phyloP scores from a whole-genome alignment of 345 rosid genomes.

The Carallia pectinifolia region DNA sequence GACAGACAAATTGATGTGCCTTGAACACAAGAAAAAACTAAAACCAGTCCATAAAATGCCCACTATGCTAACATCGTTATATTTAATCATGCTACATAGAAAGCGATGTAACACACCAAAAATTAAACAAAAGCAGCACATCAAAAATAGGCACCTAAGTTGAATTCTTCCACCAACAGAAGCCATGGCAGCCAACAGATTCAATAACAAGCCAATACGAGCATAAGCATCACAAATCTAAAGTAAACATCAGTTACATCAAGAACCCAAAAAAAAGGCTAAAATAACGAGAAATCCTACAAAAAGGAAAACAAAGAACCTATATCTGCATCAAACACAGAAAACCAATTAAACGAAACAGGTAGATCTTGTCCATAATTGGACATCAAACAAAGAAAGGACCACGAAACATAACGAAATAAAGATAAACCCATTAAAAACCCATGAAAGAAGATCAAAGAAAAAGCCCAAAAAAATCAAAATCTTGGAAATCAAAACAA shows the following conservation, averaged over 20 bases:
- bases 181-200: not conserved
- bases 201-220: not conserved
- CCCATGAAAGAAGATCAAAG: too few relatives aligned
- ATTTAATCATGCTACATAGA: not conserved
- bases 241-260: not conserved
- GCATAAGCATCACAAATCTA: not conserved
- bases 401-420: not conserved
- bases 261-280: too few relatives aligned
- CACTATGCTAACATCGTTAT: too few relatives aligned
- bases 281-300: too few relatives aligned
- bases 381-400: not conserved
- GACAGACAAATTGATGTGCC: conserved; percentile 8
- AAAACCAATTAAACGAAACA: not conserved
- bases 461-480: too few relatives aligned
- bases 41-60: not conserved
- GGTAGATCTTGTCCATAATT: not conserved
- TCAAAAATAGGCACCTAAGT: too few relatives aligned
- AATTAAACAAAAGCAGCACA: too few relatives aligned
- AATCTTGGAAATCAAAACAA: too few relatives aligned
- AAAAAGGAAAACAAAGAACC: too few relatives aligned
- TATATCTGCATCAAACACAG: not conserved
- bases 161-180: too few relatives aligned
- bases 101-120: not conserved
- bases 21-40: not conserved
- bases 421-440: too few relatives aligned